Evolutionary conservation across 1,284 basidiomycete genomes (phyloP), one percentile per base, ranked within the genome.

Genomic region (Boletus smithii): DNA sequence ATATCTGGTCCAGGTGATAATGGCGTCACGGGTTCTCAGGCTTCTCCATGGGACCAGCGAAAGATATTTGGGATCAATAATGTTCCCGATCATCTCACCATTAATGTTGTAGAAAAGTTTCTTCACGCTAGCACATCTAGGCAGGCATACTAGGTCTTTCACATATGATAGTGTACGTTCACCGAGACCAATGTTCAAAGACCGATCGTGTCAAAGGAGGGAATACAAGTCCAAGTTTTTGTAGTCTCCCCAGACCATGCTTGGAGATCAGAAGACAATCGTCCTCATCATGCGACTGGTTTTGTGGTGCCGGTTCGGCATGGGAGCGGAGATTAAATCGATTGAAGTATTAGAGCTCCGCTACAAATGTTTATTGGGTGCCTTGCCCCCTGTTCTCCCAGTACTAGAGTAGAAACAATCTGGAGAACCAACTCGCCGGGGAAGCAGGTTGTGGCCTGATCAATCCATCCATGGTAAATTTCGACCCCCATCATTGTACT

Each of bases 1-100:
- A 53, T 64, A 46, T 77, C 34, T 48, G 60, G 37, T 20, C 30
- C 20, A 40, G 29, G 18, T n/a, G n/a, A n/a, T 14, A 6, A 23
- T 36, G 30, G 48, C 1, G 8, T 0, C 3, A 5, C 20, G 13
- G 20, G 14, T 31, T 39, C 41, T 32, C 44, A 49, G 30, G 51
- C 24, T 18, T 16, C 44, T 31, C 53, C 49, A 10, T 67, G 65
- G 65, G 49, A 54, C 4, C 38, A 20, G 9, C 49, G 63, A 37
- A 54, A 20, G 49, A 49, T 63, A 39, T 47, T 22, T 20, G 32
- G 42, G 31, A 18, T 52, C n/a, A 42, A 38, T 18, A 47, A 42
- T 30, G 11, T 16, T 6, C 10, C 35, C 17, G 36, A 26, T 6
- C 36, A 46, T 13, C 7, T 39, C 10, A 4, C 42, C 7, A 35